These are phyloP conservation scores for Xylariaceae sp. DNA, from an alignment of 2,329 filamentous ascomycete species.

Conservation along the genomic window DNA sequence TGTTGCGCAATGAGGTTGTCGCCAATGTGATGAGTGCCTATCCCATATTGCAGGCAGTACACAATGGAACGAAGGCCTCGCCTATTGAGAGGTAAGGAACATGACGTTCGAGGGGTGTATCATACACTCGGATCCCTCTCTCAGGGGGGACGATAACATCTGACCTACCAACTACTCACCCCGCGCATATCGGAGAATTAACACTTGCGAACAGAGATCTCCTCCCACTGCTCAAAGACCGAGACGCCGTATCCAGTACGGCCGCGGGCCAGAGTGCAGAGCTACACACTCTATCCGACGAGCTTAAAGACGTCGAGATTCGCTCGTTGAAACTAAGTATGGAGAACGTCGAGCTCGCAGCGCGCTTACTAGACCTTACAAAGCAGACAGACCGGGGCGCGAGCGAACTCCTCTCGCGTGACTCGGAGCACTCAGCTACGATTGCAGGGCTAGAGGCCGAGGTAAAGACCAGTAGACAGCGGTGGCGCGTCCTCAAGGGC, in stretches of 20 bases:
- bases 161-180: neutral
- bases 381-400: conserved; percentile 49
- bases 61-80: conserved; percentile 58
- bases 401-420: conserved; percentile 45
- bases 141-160: neutral
- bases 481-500: conserved; percentile 71
- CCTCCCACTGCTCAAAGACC: conserved; percentile 58
- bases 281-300: conserved; percentile 45
- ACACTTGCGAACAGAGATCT: conserved; percentile 50
- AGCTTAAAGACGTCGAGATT: conserved; percentile 52
- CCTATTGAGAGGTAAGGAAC: conserved; percentile 61
- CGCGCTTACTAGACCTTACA: conserved; percentile 58
- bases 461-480: conserved; percentile 57
- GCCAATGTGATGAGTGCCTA: conserved; percentile 66
- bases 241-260: conserved; percentile 61
- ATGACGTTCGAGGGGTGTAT: neutral
- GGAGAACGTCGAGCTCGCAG: conserved; percentile 59
- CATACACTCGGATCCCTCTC: neutral
- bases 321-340: conserved; percentile 52
- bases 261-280: conserved; percentile 56
- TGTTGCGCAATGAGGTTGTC: conserved; percentile 62
- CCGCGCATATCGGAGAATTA: neutral
- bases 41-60: conserved; percentile 72
- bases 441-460: conserved; percentile 54
- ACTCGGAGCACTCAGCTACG: conserved; percentile 49